phyloP scores from a whole-genome alignment of 768 basidiomycete species.

The Panaeolus papilionaceus region DNA sequence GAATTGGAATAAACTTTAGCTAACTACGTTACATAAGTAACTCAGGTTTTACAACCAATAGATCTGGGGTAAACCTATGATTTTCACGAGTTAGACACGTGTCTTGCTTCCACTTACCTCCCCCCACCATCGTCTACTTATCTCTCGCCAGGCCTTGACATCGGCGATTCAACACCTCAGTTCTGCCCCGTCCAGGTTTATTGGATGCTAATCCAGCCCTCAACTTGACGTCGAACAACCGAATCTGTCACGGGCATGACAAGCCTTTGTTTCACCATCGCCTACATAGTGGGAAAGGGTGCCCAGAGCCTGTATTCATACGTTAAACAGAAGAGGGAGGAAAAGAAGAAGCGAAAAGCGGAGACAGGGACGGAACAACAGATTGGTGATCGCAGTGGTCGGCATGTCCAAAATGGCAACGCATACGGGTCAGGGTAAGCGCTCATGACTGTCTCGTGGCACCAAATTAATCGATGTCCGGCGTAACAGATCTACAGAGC shows the following conservation, averaged over 20 bases:
- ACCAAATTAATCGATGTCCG: not conserved
- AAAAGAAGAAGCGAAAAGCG: constrained; percentile 5
- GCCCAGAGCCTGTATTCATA: not conserved
- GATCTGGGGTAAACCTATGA: not conserved
- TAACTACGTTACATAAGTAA: no score
- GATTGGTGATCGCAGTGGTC: not conserved
- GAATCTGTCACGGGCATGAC: not conserved
- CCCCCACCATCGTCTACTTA: not conserved
- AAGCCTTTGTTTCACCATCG: constrained; percentile 7
- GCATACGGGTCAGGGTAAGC: not conserved
- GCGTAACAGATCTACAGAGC: not conserved
- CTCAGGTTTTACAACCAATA: no score
- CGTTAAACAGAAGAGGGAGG: not conserved
- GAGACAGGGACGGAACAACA: not conserved
- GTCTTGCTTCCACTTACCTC: not conserved
- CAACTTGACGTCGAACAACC: not conserved
- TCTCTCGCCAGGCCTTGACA: not conserved
- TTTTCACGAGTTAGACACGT: not conserved
- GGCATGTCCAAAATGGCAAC: not conserved
- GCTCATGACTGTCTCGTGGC: not conserved
- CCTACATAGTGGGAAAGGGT: constrained; percentile 3
- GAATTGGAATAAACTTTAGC: no score
- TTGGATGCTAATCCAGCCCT: not conserved
- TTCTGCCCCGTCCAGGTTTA: not conserved
- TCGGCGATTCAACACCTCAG: no score